Conservation (phyloP, 805 yeast species). For the Candida quercuum region DNA sequence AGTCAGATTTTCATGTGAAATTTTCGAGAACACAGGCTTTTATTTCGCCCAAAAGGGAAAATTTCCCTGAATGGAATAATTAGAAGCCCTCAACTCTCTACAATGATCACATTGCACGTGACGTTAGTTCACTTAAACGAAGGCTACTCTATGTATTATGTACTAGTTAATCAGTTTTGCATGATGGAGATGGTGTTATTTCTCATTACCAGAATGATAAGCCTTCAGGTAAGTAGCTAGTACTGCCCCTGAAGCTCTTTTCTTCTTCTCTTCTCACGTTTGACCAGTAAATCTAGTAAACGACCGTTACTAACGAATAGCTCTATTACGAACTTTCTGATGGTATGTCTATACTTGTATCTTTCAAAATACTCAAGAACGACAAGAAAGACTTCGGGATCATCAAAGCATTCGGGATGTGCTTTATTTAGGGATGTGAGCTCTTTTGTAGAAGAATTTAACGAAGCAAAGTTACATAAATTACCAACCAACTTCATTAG, state of each 20-base stretch:
- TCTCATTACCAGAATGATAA: no score
- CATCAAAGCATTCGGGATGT: conserved; percentile 49
- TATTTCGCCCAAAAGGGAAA: neutral
- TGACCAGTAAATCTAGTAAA: conserved; percentile 47
- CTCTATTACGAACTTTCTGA: conserved; percentile 61
- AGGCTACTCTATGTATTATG: no score
- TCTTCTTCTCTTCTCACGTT: conserved; percentile 34
- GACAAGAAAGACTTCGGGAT: conserved; percentile 48
- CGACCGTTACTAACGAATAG: conserved; percentile 46
- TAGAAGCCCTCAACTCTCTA: no score
- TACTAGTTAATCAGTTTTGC: no score
- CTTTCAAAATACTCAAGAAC: conserved; percentile 46
- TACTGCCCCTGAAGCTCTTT: conserved; percentile 14
- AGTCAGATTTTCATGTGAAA: neutral
- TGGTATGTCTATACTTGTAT: conserved; percentile 57
- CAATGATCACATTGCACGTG: neutral
- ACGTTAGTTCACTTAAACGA: no score
- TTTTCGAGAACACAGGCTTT: neutral
- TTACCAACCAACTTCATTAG: conserved; percentile 39
- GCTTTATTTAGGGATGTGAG: conserved; percentile 48
- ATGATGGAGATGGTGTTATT: no score
- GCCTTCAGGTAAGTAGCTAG: no score
- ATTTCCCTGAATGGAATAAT: neutral
- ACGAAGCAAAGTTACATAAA: conserved; percentile 48
- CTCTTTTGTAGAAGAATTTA: conserved; percentile 51